Percentiles rank a stretch among this genome's conserved stretches.
phyloP scores from a whole-genome alignment of 441 rosid species.

The Euphorbia schlechtendalii region DNA sequence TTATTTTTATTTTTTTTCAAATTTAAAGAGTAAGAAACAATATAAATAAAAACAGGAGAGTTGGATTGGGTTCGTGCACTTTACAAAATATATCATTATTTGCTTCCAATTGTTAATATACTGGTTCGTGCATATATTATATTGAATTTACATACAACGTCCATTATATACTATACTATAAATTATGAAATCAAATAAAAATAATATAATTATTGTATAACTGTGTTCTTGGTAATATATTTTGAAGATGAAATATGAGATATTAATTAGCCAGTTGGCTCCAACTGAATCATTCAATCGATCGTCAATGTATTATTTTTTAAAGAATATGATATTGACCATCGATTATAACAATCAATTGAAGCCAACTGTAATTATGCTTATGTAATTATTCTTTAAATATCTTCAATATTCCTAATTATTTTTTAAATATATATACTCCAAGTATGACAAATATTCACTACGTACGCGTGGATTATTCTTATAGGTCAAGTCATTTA shows the following conservation, averaged over 20 bases:
- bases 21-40: no score
- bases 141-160: neutral
- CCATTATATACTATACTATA: neutral
- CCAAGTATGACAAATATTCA: neutral
- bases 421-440: no score
- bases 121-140: no score
- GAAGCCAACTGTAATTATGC: neutral
- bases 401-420: no score
- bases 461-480: slow-evolving; percentile 7
- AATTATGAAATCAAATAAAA: no score
- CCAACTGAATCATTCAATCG: no score
- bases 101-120: neutral
- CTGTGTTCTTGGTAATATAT: neutral
- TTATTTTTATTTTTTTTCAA: no score
- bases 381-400: neutral
- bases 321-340: neutral
- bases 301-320: no score
- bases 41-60: neutral
- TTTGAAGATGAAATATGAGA: neutral
- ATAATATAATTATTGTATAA: neutral
- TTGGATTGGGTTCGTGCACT: neutral
- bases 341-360: neutral
- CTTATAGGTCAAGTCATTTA: slow-evolving; percentile 12
- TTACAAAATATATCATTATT: neutral
- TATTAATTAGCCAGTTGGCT: no score